Conservation (phyloP, 495 filamentous ascomycete species). For the Jackrogersella multiformis region DNA sequence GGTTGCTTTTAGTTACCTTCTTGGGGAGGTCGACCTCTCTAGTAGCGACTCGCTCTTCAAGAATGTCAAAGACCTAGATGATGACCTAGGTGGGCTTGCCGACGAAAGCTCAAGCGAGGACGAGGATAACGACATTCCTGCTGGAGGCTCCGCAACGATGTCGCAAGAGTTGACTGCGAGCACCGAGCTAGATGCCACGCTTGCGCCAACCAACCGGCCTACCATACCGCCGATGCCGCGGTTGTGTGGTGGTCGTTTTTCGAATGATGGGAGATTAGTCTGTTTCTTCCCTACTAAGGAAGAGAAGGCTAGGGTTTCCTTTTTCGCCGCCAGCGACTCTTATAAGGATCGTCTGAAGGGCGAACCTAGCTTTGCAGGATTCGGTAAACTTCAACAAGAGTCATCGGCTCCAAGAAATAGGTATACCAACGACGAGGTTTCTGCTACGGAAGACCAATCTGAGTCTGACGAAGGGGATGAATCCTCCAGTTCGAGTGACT, state of each 20-base stretch:
- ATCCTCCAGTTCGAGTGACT: constrained; percentile 73
- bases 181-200: constrained; percentile 59
- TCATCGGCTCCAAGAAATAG: constrained; percentile 57
- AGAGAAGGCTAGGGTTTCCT: constrained; percentile 72
- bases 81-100: constrained; percentile 64
- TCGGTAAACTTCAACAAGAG: constrained; percentile 75
- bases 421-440: constrained; percentile 60
- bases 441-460: constrained; percentile 58
- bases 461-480: constrained; percentile 72
- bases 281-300: constrained; percentile 89
- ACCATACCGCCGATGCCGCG: constrained; percentile 80
- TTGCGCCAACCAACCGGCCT: constrained; percentile 70
- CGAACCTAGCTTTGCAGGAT: constrained; percentile 82
- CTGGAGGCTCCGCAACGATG: constrained; percentile 62
- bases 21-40: constrained; percentile 83
- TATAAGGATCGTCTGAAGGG: constrained; percentile 69
- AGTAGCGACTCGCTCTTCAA: constrained; percentile 75
- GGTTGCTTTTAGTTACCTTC: constrained; percentile 79
- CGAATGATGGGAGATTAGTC: constrained; percentile 78
- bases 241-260: constrained; percentile 79
- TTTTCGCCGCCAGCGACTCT: constrained; percentile 65
- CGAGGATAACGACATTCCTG: constrained; percentile 71
- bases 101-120: constrained; percentile 86
- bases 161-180: constrained; percentile 64
- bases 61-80: constrained; percentile 69